Evolutionary conservation across 495 filamentous ascomycete genomes (phyloP), one percentile per base, ranked within the genome.

Genomic region (Astrothelium subdiscretum): DNA sequence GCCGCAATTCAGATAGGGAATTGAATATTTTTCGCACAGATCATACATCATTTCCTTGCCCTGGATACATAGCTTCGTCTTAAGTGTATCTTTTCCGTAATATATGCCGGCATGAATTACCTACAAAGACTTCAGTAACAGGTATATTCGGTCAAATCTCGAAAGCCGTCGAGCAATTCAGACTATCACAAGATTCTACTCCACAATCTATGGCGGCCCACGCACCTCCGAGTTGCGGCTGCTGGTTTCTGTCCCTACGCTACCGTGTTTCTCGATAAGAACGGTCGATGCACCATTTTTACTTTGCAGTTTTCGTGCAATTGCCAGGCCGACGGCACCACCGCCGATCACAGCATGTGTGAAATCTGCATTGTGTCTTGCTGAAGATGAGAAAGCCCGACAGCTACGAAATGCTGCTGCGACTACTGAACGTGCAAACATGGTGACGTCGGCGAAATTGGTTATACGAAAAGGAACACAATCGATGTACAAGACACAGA

Each of bases 91-190:
- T 22, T 80, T 70, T 38, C 87, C 87, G 76, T 98, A 98, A 78
- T 98, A 97, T 48, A 97, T 82, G 43, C 95, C 95, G 1, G 89
- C 94, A 68, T 98, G 94, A 62, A 97, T 96, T 44, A 97, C 92
- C 87, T 90, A 63, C 31, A 10, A 48, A 20, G 11, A 20, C 20
- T 20, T 54, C 29, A 54, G 48, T 15, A n/a, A 43, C 31, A 24
- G n/a, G n/a, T n/a, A n/a, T n/a, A n/a, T n/a, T n/a, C n/a, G n/a
- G n/a, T n/a, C n/a, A n/a, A n/a, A n/a, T n/a, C n/a, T n/a, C n/a
- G n/a, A n/a, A n/a, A n/a, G n/a, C n/a, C n/a, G n/a, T n/a, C n/a
- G n/a, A n/a, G n/a, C n/a, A n/a, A n/a, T n/a, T n/a, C n/a, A n/a
- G n/a, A n/a, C n/a, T n/a, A n/a, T n/a, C n/a, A n/a, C n/a, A n/a